Percentiles rank a stretch among this genome's conserved stretches.
Conservation (phyloP, 495 filamentous ascomycete species). For the Penicillium cosmopolitanum region DNA sequence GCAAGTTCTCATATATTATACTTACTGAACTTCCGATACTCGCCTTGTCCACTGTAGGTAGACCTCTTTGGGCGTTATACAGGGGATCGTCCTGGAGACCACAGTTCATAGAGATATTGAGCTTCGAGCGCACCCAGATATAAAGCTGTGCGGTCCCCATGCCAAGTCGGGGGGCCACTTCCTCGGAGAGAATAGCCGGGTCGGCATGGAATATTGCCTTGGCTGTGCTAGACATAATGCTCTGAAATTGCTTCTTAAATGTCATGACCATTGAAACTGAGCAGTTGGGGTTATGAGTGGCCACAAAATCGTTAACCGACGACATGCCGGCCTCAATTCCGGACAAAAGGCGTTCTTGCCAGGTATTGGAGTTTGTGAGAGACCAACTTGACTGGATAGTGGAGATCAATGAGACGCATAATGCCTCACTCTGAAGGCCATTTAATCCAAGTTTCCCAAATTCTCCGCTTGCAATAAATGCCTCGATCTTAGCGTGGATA, state of each 20-base stretch:
- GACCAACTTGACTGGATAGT: constrained; percentile 19
- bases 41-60: constrained; percentile 15
- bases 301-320: constrained; percentile 14
- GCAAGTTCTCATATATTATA: constrained; percentile 19
- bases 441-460: constrained; percentile 16
- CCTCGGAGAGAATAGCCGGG: constrained; percentile 7
- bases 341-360: constrained; percentile 19
- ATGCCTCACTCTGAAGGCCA: constrained; percentile 2
- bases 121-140: constrained; percentile 19
- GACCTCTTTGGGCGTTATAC: constrained; percentile 19
- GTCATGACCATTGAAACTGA: constrained; percentile 6
- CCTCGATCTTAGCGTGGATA: constrained; percentile 5
- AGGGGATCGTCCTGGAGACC: constrained; percentile 25
- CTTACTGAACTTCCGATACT: constrained; percentile 20
- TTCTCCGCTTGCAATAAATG: constrained; percentile 6
- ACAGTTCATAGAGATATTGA: constrained; percentile 17
- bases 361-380: constrained; percentile 21
- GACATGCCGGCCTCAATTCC: constrained; percentile 16
- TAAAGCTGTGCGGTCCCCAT: constrained; percentile 18
- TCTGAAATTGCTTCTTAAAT: constrained; percentile 18
- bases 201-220: constrained; percentile 14
- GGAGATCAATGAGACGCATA: constrained; percentile 10
- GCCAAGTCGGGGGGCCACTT: constrained; percentile 16
- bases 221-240: constrained; percentile 9
- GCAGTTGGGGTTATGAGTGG: constrained; percentile 6